A percentile compares a stretch with the other conserved stretches of the same genome.
These are phyloP conservation scores for Malania oleifera DNA, from an alignment of 164 flowering plant species.

Conservation along the genomic window DNA sequence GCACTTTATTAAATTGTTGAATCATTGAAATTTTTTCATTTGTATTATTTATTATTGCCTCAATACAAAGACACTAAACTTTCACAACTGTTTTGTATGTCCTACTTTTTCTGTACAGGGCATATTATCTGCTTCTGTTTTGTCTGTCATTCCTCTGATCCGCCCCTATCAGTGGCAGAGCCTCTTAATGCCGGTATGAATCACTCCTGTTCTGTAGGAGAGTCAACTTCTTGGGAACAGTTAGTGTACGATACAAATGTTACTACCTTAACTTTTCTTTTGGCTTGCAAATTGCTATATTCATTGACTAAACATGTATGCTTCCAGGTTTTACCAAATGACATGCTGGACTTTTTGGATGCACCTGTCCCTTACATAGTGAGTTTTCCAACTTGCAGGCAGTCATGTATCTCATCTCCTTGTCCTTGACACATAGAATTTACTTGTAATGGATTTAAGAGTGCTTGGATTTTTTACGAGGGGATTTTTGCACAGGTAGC, in stretches of 20 bases:
- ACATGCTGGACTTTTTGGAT: conserved; percentile 98
- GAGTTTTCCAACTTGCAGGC: conserved; percentile 28
- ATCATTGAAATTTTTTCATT: not conserved
- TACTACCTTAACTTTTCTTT: not conserved
- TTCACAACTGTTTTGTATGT: not conserved
- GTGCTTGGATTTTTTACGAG: not conserved
- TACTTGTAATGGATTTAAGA: not conserved
- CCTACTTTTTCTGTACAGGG: conserved; percentile 50
- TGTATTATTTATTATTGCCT: not conserved
- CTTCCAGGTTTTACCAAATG: conserved; percentile 90
- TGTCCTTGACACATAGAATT: not conserved
- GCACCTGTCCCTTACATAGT: conserved; percentile 98
- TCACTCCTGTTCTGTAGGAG: conserved; percentile 4
- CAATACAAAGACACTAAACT: not conserved
- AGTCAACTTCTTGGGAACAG: not conserved
- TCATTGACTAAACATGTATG: not conserved
- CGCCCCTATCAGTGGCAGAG: conserved; percentile 99
- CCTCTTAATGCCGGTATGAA: conserved; percentile 84
- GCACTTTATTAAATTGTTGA: not conserved
- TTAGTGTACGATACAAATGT: not conserved
- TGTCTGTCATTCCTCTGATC: conserved; percentile 82
- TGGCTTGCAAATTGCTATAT: no score
- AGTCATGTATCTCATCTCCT: not conserved
- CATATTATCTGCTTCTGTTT: conserved; percentile 70
- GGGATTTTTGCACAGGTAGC: not conserved